A percentile compares a stretch with the other conserved stretches of the same genome.
phyloP scores from a whole-genome alignment of 2,329 filamentous ascomycete genomes.

The Botrytis hyacinthi region DNA sequence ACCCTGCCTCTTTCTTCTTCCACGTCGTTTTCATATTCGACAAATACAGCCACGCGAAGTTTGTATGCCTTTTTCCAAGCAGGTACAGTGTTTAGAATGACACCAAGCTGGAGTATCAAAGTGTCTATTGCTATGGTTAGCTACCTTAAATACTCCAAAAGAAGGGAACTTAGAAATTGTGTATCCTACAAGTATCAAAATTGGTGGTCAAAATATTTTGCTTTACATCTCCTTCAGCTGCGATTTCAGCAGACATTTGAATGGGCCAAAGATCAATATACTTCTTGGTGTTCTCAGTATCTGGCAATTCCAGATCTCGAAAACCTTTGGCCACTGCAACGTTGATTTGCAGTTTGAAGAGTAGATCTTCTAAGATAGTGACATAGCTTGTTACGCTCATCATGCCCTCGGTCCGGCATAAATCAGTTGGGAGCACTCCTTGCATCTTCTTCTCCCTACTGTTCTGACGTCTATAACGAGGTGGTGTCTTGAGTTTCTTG shows the following conservation, averaged over 20 bases:
- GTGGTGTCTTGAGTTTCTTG: conserved; percentile 24
- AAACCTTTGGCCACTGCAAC: conserved; percentile 84
- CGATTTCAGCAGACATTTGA: conserved; percentile 85
- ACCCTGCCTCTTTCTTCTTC: conserved; percentile 74
- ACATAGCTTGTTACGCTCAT: conserved; percentile 73
- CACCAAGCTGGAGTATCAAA: conserved; percentile 81
- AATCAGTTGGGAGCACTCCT: conserved; percentile 64
- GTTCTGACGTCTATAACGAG: conserved; percentile 46
- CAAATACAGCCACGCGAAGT: conserved; percentile 79
- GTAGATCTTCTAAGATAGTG: conserved; percentile 77
- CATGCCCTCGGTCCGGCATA: conserved; percentile 64
- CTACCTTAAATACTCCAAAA: neutral
- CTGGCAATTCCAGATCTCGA: conserved; percentile 70
- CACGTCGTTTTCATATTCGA: conserved; percentile 83
- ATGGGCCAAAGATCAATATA: conserved; percentile 91
- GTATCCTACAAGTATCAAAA: conserved; percentile 75
- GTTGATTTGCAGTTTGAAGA: conserved; percentile 76
- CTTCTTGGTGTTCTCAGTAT: conserved; percentile 60
- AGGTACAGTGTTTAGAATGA: conserved; percentile 77
- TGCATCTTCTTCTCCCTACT: conserved; percentile 56
- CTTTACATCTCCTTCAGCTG: conserved; percentile 60
- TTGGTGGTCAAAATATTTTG: conserved; percentile 76
- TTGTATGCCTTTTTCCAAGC: conserved; percentile 73
- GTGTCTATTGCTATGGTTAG: conserved; percentile 53
- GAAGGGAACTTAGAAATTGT: neutral